Evolutionary conservation across 305 asterid genomes (phyloP).

Genomic region (Fraxinus baroniana): DNA sequence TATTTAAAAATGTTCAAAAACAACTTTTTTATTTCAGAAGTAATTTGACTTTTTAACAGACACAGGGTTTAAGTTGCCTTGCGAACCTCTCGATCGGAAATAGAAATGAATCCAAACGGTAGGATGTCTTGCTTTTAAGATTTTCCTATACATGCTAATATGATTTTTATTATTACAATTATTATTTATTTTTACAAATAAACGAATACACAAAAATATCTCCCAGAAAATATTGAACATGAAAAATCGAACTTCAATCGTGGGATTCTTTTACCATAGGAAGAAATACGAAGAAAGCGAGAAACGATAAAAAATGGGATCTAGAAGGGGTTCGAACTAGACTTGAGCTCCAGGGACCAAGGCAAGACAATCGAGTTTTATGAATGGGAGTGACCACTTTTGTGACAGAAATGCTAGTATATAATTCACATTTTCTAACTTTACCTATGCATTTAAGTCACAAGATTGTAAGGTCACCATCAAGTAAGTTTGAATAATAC

Average conservation of each 20-base stretch:
- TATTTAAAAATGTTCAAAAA: too few relatives aligned
- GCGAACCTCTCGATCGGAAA: background rate
- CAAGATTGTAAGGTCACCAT: background rate
- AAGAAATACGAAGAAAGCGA: background rate
- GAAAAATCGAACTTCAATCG: background rate
- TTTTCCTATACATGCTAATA: too few relatives aligned
- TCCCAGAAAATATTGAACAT: background rate
- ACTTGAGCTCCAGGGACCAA: background rate
- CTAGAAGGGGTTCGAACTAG: background rate
- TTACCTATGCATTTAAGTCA: background rate
- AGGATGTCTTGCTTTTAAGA: too few relatives aligned
- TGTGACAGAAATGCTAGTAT: background rate
- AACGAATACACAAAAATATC: background rate
- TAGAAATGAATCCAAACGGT: too few relatives aligned
- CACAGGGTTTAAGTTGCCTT: too few relatives aligned
- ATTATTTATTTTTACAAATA: too few relatives aligned
- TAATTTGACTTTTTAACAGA: too few relatives aligned
- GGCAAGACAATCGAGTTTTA: background rate
- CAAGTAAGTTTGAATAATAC: background rate
- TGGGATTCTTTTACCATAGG: background rate
- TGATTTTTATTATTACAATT: too few relatives aligned
- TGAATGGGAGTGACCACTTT: background rate
- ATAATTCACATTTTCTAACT: too few relatives aligned
- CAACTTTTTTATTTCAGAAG: too few relatives aligned
- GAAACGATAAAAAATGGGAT: background rate